A percentile compares a stretch with the other conserved stretches of the same genome.
phyloP scores from a whole-genome alignment of 306 rosid genomes.

The Prunus campanulata region DNA sequence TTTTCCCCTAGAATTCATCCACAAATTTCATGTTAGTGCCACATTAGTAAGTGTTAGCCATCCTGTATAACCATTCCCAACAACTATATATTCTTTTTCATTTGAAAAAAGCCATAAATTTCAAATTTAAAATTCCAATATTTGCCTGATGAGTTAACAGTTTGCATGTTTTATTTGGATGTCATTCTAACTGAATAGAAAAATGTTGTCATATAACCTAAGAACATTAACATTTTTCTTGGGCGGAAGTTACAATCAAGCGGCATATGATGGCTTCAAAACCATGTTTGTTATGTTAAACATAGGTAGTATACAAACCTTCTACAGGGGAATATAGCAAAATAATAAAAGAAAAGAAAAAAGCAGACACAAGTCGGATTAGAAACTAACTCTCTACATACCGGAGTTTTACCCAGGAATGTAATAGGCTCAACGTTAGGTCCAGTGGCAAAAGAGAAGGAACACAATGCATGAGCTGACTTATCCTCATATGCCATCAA shows the following conservation, averaged over 20 bases:
- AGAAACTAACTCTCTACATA: constrained; percentile 19
- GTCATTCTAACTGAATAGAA: background rate
- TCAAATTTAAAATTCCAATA: background rate
- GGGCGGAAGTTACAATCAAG: background rate
- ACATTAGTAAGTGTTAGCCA: constrained; percentile 1
- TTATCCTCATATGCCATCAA: constrained; percentile 90
- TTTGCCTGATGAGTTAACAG: background rate
- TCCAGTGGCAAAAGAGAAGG: constrained; percentile 71
- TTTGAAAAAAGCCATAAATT: background rate
- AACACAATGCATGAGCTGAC: constrained; percentile 87
- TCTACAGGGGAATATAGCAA: background rate
- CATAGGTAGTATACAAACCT: background rate
- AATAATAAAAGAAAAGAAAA: background rate
- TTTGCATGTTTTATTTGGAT: background rate
- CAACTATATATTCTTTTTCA: background rate
- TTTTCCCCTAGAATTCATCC: constrained; percentile 62
- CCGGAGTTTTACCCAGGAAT: constrained; percentile 84
- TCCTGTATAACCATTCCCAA: constrained; percentile 3
- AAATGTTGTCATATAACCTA: background rate
- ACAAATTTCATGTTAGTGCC: constrained; percentile 8
- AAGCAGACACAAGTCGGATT: background rate
- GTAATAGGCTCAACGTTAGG: constrained; percentile 70
- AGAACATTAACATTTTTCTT: background rate
- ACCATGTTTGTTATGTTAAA: background rate
- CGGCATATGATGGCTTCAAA: background rate